Base-by-base conservation (phyloP, 257 asterid species). In the Lavandula angustifolia region DNA sequence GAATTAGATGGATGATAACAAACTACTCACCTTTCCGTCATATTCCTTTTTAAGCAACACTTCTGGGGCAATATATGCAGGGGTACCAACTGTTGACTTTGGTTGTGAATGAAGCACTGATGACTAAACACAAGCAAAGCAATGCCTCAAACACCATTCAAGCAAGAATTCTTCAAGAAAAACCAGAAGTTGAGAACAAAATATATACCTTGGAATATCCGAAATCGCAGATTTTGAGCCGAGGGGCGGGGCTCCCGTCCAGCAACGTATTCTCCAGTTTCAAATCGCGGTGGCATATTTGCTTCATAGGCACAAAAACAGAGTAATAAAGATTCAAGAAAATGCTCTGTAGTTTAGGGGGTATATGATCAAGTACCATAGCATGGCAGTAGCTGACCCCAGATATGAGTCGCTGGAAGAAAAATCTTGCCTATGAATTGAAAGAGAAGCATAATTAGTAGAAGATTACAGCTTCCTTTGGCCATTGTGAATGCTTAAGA, bases 11-110 rank as follows among this genome's bases (percentile, higher is more conserved):
- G 49, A 58, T 46, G 46, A 27, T 18, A 12, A 33, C 7, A 40
- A 65, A 62, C 5, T 3, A 65, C 70, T 70, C 66, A 87, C 99
- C 95, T 94, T 94, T 57, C 99, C 99, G 52, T 94, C 99, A 55
- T 94, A 94, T 81, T 94, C 99, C 78, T 90, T 94, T 75, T 94
- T 90, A 13, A 87, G 87, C 73, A 94, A 77, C 75, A 94, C 97
- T 66, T 94, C 99, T 0, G 99, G 99, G 31, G 99, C 99, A 54
- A 94, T 94, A 71, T 94, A 94, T 63, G 99, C 99, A 43, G 99
- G 97, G n/a, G 99, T 94, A 55, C 99, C 99, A 41, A 94, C 99
- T 50, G 99, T 94, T 58, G 99, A 94, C 75, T 94, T 94, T n/a
- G 99, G 99, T 74, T 94, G 99, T 52, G 99, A 94, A 78, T 94